Base-by-base conservation (phyloP, 192 early-diverging fungal genomes). In the Coemansia interrupta region DNA sequence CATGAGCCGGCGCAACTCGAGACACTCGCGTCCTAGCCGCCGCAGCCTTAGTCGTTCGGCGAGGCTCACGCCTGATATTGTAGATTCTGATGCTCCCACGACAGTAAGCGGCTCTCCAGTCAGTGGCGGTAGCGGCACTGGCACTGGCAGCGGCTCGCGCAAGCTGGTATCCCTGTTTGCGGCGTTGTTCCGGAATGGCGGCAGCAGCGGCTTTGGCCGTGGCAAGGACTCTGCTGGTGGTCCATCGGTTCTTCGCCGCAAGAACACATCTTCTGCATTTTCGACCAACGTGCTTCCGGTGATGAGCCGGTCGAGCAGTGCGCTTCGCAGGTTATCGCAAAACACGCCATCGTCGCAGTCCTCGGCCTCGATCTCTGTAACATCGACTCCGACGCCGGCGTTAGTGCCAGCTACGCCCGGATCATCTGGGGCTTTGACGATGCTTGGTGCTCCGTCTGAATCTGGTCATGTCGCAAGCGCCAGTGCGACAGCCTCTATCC, bases 141-240 rank as follows among this genome's bases (percentile, higher is more conserved):
- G 2, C 32, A 36, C 3, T 19, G 45, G 62, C 12, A 64, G 73
- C 45, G 63, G 80, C 10, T 73, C 82, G n/a, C 84, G 71, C 10
- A 84, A 84, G 50, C 81, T 89, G 26, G 85, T 92, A 15, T 91
- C 88, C 4, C 61, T 92, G 40, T 91, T 92, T 72, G 78, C 82
- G 29, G 90, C 87, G 3, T 54, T 92, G 55, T 78, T 92, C 53
- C 77, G 77, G 48, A 68, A 58, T 58, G 61, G 64, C 55, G 61
- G 64, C 52, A 26, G 58, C 24, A 47, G 15, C 17, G 61, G 66
- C 4, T 54, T 64, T 54, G 62, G 53, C 20, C 60, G 61, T 42
- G 55, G 38, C 53, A 70, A 63, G 30, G 78, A 69, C 19, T 13
- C 58, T 11, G 19, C 39, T 50, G 10, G 32, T 36, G 61, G 56